Evolutionary conservation across 257 asterid species (phyloP).

Genomic region (Plantago major): DNA sequence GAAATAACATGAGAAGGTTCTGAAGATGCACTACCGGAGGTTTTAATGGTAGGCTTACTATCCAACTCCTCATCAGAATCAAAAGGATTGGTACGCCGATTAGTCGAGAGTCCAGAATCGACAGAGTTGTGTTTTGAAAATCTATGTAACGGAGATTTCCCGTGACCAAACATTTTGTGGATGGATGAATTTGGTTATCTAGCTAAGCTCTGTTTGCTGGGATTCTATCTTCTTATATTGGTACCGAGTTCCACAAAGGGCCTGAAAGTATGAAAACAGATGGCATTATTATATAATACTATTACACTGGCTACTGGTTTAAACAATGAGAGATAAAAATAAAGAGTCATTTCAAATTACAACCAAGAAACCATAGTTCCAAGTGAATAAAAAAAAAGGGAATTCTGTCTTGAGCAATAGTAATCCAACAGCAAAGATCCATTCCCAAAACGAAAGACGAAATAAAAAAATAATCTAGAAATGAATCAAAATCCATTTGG

Average conservation of each 20-base stretch:
- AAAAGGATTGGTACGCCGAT: conserved; percentile 56
- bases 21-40: conserved; percentile 53
- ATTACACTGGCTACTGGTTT: neutral
- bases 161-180: conserved; percentile 55
- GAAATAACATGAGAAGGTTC: conserved; percentile 43
- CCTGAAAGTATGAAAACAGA: neutral
- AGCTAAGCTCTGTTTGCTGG: neutral
- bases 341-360: too few relatives aligned
- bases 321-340: too few relatives aligned
- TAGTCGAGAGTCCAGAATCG: conserved; percentile 25
- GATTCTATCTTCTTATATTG: too few relatives aligned
- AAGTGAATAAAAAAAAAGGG: neutral
- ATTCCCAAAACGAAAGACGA: neutral
- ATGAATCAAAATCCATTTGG: neutral
- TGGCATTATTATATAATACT: neutral
- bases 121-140: conserved; percentile 40
- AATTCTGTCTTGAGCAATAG: neutral
- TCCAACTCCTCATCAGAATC: conserved; percentile 71
- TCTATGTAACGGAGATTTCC: conserved; percentile 51
- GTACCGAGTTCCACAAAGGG: neutral
- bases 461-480: neutral
- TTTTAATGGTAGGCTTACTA: conserved; percentile 38
- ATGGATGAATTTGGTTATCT: neutral
- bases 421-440: neutral
- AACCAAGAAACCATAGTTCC: neutral